Conservation (phyloP, 805 yeast species). For the Yamadazyma tumulicola region DNA sequence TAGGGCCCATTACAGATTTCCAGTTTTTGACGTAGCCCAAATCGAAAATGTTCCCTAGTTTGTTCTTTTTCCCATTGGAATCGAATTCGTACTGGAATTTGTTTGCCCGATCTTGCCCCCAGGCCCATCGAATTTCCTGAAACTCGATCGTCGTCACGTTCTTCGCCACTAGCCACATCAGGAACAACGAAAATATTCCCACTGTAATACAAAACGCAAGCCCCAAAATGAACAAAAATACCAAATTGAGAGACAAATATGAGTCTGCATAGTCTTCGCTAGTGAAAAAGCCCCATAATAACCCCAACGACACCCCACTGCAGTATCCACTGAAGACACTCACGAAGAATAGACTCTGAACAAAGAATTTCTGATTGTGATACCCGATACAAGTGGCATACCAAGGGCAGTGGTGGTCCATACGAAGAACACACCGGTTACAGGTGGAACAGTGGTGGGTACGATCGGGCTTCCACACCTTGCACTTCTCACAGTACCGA, state of each 20-base stretch:
- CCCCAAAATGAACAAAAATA: constrained; percentile 58
- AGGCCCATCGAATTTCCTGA: constrained; percentile 50
- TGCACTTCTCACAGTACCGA: constrained; percentile 54
- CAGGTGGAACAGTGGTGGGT: constrained; percentile 56
- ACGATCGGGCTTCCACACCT: constrained; percentile 59
- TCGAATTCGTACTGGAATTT: constrained; percentile 33
- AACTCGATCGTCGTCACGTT: constrained; percentile 84
- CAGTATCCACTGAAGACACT: constrained; percentile 45
- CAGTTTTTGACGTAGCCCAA: constrained; percentile 65
- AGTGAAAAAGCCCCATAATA: constrained; percentile 48
- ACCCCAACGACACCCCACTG: constrained; percentile 34
- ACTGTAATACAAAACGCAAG: constrained; percentile 50
- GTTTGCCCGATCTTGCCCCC: constrained; percentile 26
- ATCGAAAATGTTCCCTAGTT: constrained; percentile 69
- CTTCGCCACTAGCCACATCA: constrained; percentile 52
- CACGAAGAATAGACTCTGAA: constrained; percentile 65
- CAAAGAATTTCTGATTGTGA: constrained; percentile 71
- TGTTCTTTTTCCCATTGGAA: constrained; percentile 36
- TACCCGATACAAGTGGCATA: constrained; percentile 85
- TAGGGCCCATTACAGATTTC: constrained; percentile 68
- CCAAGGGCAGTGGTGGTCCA: constrained; percentile 84
- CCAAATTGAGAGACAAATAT: constrained; percentile 52
- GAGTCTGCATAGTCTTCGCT: constrained; percentile 32
- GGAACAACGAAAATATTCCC: constrained; percentile 49
- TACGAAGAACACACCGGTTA: constrained; percentile 42